Conservation (phyloP, 768 basidiomycete genomes). For the Boletus reticulatus region DNA sequence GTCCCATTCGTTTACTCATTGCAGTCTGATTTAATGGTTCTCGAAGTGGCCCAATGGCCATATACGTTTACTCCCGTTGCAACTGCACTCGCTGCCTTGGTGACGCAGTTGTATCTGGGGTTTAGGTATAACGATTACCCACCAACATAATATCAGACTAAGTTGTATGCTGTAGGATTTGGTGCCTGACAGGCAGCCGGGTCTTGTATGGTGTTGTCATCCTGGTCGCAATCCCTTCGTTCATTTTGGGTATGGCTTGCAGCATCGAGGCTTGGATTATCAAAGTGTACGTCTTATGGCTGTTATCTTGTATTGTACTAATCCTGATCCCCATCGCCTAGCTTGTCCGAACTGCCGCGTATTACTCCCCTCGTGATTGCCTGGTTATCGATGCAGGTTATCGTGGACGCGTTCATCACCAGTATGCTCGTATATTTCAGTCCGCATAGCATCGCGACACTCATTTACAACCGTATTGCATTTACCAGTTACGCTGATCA, state of each 20-base stretch:
- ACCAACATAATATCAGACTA: not conserved
- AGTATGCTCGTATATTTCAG: conserved; percentile 21
- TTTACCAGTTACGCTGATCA: conserved; percentile 15
- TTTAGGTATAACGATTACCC: conserved; percentile 33
- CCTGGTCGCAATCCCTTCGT: conserved; percentile 37
- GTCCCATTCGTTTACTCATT: not conserved
- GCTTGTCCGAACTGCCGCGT: conserved; percentile 38
- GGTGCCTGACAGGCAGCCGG: conserved; percentile 8
- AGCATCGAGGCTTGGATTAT: conserved; percentile 44
- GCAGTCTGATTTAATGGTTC: not conserved
- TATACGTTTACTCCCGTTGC: conserved; percentile 50
- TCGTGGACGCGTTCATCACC: conserved; percentile 44
- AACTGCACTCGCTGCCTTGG: conserved; percentile 45
- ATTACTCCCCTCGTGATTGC: conserved; percentile 43
- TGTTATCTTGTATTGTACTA: not conserved
- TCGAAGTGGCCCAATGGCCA: conserved; percentile 43
- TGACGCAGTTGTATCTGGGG: conserved; percentile 49
- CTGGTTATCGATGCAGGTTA: conserved; percentile 48
- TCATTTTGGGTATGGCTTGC: conserved; percentile 42
- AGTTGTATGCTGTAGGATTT: conserved; percentile 8
- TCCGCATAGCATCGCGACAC: too few species aligned
- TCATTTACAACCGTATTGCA: too few species aligned
- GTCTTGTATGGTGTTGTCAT: conserved; percentile 36
- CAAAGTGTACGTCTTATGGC: conserved; percentile 32
- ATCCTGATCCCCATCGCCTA: conserved; percentile 15